These are phyloP conservation scores for cucumber (Cucumis sativus) DNA, from an alignment of 306 rosid species.

Conservation along the genomic window DNA sequence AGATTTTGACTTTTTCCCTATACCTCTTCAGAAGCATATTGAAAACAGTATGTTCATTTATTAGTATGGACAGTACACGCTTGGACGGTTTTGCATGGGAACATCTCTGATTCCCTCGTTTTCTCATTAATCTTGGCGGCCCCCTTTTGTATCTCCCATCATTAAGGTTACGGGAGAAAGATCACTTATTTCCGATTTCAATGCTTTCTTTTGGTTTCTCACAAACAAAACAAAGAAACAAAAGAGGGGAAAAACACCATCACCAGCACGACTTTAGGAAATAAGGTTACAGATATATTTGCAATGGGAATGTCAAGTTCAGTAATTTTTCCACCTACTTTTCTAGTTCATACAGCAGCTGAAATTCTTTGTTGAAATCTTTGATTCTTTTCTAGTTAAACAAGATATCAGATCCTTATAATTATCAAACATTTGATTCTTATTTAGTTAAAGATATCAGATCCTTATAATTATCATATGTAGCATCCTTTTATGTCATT, in stretches of 20 bases:
- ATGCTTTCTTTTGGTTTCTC: background rate
- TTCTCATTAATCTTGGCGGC: no score
- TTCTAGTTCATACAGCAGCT: background rate
- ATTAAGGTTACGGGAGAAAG: background rate
- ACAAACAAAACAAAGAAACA: background rate
- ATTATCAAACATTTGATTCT: background rate
- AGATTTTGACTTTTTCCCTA: no score
- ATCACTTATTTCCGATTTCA: background rate
- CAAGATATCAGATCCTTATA: background rate
- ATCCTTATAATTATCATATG: background rate
- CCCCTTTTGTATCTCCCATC: no score
- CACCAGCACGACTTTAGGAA: background rate
- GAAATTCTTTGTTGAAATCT: background rate
- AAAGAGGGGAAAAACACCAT: background rate
- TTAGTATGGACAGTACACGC: no score
- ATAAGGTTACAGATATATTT: background rate
- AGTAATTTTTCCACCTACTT: background rate
- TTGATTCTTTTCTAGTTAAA: background rate
- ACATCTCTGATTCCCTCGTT: no score
- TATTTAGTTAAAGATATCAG: background rate
- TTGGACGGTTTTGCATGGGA: no score
- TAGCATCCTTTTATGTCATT: background rate
- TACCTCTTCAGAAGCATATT: no score
- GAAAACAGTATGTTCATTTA: no score
- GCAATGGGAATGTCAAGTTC: background rate